Evolutionary conservation across 2,329 filamentous ascomycete genomes (phyloP).

Genomic region (Colletotrichum brevisporum): DNA sequence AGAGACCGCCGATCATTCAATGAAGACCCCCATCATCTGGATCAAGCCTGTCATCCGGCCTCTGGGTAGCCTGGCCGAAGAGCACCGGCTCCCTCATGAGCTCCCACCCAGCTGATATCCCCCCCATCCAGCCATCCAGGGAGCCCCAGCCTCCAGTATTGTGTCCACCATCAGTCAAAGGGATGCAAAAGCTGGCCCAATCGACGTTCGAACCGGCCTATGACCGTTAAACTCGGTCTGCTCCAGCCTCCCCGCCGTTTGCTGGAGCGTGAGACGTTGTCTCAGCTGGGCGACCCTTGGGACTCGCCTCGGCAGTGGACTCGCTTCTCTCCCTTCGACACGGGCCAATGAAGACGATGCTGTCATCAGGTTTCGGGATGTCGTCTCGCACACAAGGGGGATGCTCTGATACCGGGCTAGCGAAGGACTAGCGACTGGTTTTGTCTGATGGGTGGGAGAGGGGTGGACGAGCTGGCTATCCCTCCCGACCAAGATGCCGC

Average conservation of each 20-base stretch:
- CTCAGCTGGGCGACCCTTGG: conserved; percentile 19
- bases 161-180: conserved; percentile 13
- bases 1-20: conserved; percentile 7
- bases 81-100: not conserved
- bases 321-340: conserved; percentile 32
- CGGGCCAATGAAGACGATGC: conserved; percentile 26
- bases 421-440: conserved; percentile 31
- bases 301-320: conserved; percentile 8
- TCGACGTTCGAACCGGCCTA: not conserved
- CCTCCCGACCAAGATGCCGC: conserved; percentile 20
- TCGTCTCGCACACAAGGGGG: conserved; percentile 30
- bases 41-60: conserved; percentile 5
- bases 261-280: conserved; percentile 34
- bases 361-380: conserved; percentile 20
- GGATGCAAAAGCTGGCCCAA: conserved; percentile 23
- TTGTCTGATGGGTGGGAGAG: conserved; percentile 20
- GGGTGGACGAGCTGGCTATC: conserved; percentile 11
- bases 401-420: conserved; percentile 30
- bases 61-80: not conserved
- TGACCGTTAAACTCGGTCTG: conserved; percentile 3
- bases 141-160: conserved; percentile 35
- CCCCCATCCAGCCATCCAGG: conserved; percentile 24
- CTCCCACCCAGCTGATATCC: conserved; percentile 5
- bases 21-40: not conserved
- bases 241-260: conserved; percentile 17